These are phyloP conservation scores for Candolleomyces aberdarensis DNA, from an alignment of 768 basidiomycete genomes.

Conservation along the genomic window DNA sequence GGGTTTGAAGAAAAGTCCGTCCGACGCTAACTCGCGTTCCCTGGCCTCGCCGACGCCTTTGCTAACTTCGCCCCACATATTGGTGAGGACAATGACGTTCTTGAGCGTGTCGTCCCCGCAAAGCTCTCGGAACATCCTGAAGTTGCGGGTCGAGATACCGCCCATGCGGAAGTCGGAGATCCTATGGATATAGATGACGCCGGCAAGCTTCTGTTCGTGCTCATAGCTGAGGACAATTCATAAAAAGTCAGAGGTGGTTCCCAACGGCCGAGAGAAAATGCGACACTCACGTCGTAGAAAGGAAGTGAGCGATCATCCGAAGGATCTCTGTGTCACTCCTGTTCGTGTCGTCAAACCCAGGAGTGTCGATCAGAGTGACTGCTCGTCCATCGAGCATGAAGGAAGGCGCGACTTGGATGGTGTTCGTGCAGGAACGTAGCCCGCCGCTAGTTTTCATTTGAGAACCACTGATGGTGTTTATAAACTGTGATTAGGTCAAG, in stretches of 20 bases:
- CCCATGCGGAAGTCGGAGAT: constrained; percentile 43
- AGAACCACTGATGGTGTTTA: constrained; percentile 50
- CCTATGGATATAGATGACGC: constrained; percentile 51
- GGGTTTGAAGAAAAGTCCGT: constrained; percentile 42
- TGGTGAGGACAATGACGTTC: constrained; percentile 47
- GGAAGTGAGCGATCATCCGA: constrained; percentile 44
- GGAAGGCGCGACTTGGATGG: constrained; percentile 38
- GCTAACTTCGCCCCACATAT: constrained; percentile 41
- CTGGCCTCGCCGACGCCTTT: constrained; percentile 30
- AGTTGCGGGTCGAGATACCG: constrained; percentile 40
- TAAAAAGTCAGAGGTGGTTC: not conserved
- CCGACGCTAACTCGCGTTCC: constrained; percentile 36
- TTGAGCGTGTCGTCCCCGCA: constrained; percentile 42
- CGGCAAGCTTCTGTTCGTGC: constrained; percentile 38
- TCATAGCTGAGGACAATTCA: constrained; percentile 22
- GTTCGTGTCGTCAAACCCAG: constrained; percentile 56
- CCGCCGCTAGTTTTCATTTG: constrained; percentile 40
- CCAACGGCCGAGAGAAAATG: not conserved
- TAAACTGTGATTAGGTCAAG: constrained; percentile 35
- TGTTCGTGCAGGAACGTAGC: constrained; percentile 49
- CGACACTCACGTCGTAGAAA: constrained; percentile 28
- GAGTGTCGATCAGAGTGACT: constrained; percentile 55
- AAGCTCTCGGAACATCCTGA: constrained; percentile 43
- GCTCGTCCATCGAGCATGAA: constrained; percentile 40
- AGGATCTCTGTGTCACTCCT: constrained; percentile 46